phyloP scores from a whole-genome alignment of 1,284 basidiomycete species.

The Schizophyllum amplum region DNA sequence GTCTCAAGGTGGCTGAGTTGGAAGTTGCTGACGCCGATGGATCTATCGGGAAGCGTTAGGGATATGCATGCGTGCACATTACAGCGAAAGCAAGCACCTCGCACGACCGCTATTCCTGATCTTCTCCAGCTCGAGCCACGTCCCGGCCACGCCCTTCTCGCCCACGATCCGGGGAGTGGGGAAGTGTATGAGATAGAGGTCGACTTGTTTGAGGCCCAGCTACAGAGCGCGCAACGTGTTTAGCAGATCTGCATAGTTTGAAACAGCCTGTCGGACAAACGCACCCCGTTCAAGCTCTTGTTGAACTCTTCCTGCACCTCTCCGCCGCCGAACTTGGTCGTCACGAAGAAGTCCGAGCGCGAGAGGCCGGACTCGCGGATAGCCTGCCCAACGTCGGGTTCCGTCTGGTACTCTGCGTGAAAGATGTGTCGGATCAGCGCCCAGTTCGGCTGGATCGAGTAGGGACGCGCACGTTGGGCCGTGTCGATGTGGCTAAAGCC shows the following conservation, averaged over 20 bases:
- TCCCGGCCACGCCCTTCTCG: slow-evolving; percentile 26
- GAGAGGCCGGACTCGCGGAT: slow-evolving; percentile 38
- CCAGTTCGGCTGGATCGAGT: background rate
- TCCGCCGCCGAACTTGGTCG: slow-evolving; percentile 56
- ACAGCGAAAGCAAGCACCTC: slow-evolving; percentile 21
- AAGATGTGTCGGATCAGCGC: background rate
- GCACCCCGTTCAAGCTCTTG: slow-evolving; percentile 49
- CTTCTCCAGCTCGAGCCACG: slow-evolving; percentile 63
- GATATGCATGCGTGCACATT: background rate
- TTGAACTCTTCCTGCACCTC: slow-evolving; percentile 41
- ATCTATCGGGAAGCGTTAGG: slow-evolving; percentile 30
- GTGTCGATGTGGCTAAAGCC: slow-evolving; percentile 44
- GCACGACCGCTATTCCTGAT: slow-evolving; percentile 53
- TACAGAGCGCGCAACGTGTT: background rate
- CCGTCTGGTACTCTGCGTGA: slow-evolving; percentile 32
- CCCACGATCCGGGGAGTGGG: slow-evolving; percentile 22
- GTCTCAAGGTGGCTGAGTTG: slow-evolving; percentile 47
- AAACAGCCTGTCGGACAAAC: too few species aligned
- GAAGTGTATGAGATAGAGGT: slow-evolving; percentile 63
- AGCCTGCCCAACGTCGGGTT: slow-evolving; percentile 38
- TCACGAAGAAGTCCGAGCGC: slow-evolving; percentile 39
- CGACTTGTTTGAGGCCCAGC: slow-evolving; percentile 58
- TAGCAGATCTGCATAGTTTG: background rate
- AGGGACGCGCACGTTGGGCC: slow-evolving; percentile 28
- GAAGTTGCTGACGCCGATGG: slow-evolving; percentile 81